Base-by-base conservation (phyloP, 2,329 filamentous ascomycete genomes). In the Scolecobasidium constrictum region DNA sequence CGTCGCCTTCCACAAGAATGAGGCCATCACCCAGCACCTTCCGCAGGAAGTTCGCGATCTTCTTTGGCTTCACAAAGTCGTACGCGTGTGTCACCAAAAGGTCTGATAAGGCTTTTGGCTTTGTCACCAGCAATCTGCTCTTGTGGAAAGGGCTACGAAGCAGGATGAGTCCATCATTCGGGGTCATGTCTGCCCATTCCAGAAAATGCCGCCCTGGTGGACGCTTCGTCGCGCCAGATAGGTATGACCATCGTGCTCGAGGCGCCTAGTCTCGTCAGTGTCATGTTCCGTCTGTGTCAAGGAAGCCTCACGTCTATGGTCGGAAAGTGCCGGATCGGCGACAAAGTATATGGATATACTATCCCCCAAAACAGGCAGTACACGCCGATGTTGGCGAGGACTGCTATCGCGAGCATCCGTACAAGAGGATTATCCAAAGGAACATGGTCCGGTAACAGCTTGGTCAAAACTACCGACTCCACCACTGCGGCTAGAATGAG, bases 81-180 rank as follows among this genome's bases (percentile, higher is more conserved):
- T 75, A 74, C 3, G 64, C 65, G 26, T 67, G 68, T 28, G 69
- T 64, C 28, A 70, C 69, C 44, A 75, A 62, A 9, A 75, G 59
- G 20, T 73, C 71, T n/a, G 66, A 58, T 4, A 74, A 49, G 2
- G 66, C 64, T 12, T 56, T 56, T 3, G 63, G 60, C 13, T 52
- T 55, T 2, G 64, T 63, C 17, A 64, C 40, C 2, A 68, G 40
- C 5, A 68, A 49, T 20, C 59, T 52, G 31, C 61, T 57, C 3
- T 42, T 43, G 42, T 66, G 54, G 44, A 66, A 60, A 43, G 64
- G 57, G 40, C 59, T 56, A 7, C 59, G 54, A 9, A 59, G 62
- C 17, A 58, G 52, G 21, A 67, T 59, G 17, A 68, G 45, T n/a
- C 63, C 63, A 5, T 65, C 53, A 42, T 66, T 63, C 4, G 61